These are phyloP conservation scores for Boletus tylopilopsis DNA, from an alignment of 768 basidiomycete genomes.

Conservation along the genomic window DNA sequence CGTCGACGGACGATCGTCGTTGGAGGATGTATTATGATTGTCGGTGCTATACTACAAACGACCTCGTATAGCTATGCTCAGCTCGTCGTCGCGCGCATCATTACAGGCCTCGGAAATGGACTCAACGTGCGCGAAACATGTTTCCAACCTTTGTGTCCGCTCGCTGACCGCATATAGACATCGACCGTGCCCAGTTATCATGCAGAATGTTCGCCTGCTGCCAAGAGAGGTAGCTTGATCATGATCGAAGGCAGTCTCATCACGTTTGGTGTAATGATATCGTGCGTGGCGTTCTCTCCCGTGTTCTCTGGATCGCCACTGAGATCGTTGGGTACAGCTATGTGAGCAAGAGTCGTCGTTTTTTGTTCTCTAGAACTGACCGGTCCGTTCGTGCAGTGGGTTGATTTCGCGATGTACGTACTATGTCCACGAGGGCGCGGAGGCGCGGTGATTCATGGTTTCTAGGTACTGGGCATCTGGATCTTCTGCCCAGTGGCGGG, in stretches of 20 bases:
- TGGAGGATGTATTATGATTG: constrained; percentile 57
- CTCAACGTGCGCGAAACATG: constrained; percentile 40
- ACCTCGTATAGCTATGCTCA: constrained; percentile 57
- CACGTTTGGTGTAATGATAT: constrained; percentile 60
- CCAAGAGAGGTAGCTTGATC: constrained; percentile 56
- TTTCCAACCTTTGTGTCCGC: no score
- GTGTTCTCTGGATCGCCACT: background rate
- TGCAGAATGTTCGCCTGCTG: constrained; percentile 61
- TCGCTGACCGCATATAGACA: constrained; percentile 37
- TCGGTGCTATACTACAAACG: constrained; percentile 59
- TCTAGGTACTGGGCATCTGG: constrained; percentile 48
- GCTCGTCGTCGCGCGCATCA: constrained; percentile 55
- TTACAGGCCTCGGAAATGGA: constrained; percentile 66
- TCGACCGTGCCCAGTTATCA: constrained; percentile 65
- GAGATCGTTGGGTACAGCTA: constrained; percentile 11
- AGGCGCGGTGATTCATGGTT: background rate
- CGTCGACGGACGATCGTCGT: constrained; percentile 54
- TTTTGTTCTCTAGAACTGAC: constrained; percentile 1
- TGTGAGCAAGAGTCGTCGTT: constrained; percentile 11
- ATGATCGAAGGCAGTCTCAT: constrained; percentile 65
- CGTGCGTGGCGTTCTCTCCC: constrained; percentile 36
- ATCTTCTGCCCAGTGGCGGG: constrained; percentile 58
- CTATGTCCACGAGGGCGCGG: background rate
- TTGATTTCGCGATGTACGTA: constrained; percentile 57
- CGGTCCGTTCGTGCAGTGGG: constrained; percentile 40